phyloP scores from a whole-genome alignment of 148 eudicot genomes.

The Suaeda aralocaspica region DNA sequence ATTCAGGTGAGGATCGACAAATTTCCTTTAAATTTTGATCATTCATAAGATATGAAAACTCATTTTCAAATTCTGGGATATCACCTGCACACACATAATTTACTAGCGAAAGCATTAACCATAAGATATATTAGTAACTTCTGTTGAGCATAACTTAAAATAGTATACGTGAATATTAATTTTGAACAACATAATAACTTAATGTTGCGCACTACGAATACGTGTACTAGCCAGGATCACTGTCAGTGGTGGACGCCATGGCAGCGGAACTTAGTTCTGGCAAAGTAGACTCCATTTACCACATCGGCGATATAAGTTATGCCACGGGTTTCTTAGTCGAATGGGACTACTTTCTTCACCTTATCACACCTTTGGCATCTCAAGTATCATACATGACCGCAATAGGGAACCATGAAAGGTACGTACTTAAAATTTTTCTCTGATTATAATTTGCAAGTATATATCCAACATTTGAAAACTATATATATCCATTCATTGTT shows the following conservation, averaged over 20 bases:
- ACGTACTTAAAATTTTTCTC: background rate
- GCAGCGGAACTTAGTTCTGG: slow-evolving; percentile 53
- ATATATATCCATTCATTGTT: background rate
- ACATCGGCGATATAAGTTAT: slow-evolving; percentile 89
- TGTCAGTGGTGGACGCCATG: slow-evolving; percentile 58
- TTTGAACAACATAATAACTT: background rate
- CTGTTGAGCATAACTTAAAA: background rate
- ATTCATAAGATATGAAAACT: no score
- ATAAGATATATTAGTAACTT: no score
- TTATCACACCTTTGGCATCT: slow-evolving; percentile 60
- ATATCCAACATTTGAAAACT: background rate
- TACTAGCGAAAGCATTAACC: no score
- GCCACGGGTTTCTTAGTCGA: slow-evolving; percentile 87
- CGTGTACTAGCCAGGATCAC: slow-evolving; percentile 72
- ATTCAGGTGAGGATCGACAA: slow-evolving; percentile 50
- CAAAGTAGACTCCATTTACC: slow-evolving; percentile 57
- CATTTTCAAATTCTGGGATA: no score
- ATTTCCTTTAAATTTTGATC: background rate
- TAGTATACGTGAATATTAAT: background rate
- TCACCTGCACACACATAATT: no score
- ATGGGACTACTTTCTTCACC: slow-evolving; percentile 86
- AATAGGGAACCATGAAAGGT: slow-evolving; percentile 93
- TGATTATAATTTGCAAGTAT: no score
- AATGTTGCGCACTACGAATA: no score
- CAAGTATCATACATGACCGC: slow-evolving; percentile 79